These are phyloP conservation scores for Colletotrichum falcatum DNA, from an alignment of 2,329 filamentous ascomycete genomes.

Conservation along the genomic window DNA sequence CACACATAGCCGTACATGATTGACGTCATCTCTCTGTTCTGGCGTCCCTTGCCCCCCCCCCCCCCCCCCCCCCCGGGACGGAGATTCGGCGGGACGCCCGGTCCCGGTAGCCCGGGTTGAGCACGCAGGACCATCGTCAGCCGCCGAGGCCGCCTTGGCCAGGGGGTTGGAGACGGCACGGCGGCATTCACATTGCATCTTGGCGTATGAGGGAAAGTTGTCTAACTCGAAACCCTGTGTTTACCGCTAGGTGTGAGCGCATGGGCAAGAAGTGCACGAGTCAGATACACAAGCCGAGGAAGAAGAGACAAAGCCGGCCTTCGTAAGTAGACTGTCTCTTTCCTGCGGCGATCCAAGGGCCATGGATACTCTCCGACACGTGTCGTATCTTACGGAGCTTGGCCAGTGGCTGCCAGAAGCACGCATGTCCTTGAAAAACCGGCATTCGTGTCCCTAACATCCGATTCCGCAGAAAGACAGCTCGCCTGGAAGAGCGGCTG, in stretches of 20 bases:
- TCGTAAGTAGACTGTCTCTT: slow-evolving; percentile 56
- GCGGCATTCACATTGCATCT: background rate
- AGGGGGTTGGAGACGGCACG: background rate
- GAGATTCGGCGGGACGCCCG: too few relatives aligned
- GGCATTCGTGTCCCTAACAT: background rate
- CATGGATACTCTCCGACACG: background rate
- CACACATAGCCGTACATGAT: background rate
- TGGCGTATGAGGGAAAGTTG: too few relatives aligned
- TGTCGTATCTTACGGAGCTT: background rate
- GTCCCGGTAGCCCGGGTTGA: too few relatives aligned
- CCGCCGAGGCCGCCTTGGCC: background rate
- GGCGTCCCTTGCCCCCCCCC: too few relatives aligned
- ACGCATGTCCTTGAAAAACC: too few relatives aligned
- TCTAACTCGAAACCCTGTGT: background rate
- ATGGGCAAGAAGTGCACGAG: slow-evolving; percentile 60
- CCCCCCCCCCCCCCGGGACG: too few relatives aligned
- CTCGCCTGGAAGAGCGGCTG: slow-evolving; percentile 62
- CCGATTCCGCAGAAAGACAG: slow-evolving; percentile 54
- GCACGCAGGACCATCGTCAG: too few relatives aligned
- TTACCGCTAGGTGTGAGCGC: slow-evolving; percentile 57
- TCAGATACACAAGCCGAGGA: slow-evolving; percentile 62
- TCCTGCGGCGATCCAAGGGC: background rate
- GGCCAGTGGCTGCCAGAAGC: too few relatives aligned
- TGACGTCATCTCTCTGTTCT: too few relatives aligned
- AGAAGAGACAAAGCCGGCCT: slow-evolving; percentile 63